Conservation (phyloP, 73 alveolate species). For the Blepharisma stoltei region DNA sequence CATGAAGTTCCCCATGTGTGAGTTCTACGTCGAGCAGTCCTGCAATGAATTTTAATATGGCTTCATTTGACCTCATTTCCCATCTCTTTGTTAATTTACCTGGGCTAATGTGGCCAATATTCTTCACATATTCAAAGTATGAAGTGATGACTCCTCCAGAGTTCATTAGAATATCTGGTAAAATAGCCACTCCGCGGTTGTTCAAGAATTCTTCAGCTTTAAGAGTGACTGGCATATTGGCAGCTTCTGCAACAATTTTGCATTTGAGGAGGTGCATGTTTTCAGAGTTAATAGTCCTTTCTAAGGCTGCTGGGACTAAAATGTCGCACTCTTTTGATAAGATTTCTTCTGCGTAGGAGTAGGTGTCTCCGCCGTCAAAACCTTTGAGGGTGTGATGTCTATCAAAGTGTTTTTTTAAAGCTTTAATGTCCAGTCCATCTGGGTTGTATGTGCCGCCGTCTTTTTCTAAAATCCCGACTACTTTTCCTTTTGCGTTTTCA, state of each 20-base stretch:
- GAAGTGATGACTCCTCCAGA: slow-evolving; percentile 91
- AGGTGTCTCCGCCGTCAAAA: slow-evolving; percentile 62
- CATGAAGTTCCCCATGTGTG: slow-evolving; percentile 30
- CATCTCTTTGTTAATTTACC: slow-evolving; percentile 80
- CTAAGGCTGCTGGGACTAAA: slow-evolving; percentile 87
- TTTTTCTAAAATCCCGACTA: slow-evolving; percentile 31
- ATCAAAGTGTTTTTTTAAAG: slow-evolving; percentile 47
- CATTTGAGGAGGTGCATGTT: slow-evolving; percentile 74
- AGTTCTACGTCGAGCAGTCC: slow-evolving; percentile 28
- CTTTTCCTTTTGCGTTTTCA: slow-evolving; percentile 38
- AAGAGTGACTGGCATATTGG: slow-evolving; percentile 76
- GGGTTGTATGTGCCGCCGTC: slow-evolving; percentile 37
- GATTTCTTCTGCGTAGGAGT: slow-evolving; percentile 56
- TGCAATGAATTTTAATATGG: slow-evolving; percentile 23
- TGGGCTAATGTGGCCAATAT: slow-evolving; percentile 70
- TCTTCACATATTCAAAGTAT: slow-evolving; percentile 87
- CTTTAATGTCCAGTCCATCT: slow-evolving; percentile 47
- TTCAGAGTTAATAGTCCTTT: slow-evolving; percentile 64
- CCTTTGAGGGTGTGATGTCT: slow-evolving; percentile 75
- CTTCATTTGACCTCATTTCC: slow-evolving; percentile 45
- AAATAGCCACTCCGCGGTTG: slow-evolving; percentile 66
- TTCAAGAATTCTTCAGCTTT: slow-evolving; percentile 68
- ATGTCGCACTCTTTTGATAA: slow-evolving; percentile 69
- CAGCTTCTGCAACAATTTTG: slow-evolving; percentile 81
- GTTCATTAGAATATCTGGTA: slow-evolving; percentile 80